phyloP scores from a whole-genome alignment of 352 stramenopile genomes.

The Blastocystis sp. region DNA sequence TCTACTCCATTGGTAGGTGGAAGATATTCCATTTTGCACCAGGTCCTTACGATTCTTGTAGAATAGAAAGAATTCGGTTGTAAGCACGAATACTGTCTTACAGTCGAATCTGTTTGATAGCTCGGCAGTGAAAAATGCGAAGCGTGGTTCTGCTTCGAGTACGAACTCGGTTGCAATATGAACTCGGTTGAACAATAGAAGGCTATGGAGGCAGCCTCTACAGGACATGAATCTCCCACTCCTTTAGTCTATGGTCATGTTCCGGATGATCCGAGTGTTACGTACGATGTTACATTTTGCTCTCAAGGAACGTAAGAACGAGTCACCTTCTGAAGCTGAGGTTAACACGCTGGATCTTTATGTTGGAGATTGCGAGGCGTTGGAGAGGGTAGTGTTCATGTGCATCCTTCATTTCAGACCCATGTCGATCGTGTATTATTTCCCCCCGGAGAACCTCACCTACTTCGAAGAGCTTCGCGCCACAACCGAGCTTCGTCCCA shows the following conservation, averaged over 20 bases:
- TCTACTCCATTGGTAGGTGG: no score
- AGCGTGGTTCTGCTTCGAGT: neutral
- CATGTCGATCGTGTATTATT: constrained; percentile 50
- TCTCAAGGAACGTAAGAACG: neutral
- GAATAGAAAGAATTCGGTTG: neutral
- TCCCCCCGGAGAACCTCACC: neutral
- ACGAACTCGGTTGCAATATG: no score
- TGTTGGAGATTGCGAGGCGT: neutral
- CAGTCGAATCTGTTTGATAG: neutral
- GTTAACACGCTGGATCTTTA: neutral
- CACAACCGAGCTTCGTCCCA: neutral
- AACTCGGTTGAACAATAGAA: no score
- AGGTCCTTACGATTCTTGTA: neutral
- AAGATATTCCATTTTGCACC: no score
- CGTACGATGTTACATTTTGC: constrained; percentile 33
- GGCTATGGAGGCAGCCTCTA: no score
- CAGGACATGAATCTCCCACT: no score
- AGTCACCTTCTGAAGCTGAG: neutral
- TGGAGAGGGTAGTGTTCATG: neutral
- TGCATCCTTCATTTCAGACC: neutral
- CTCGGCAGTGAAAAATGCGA: neutral
- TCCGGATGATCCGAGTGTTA: neutral
- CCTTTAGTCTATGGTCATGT: no score
- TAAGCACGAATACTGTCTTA: neutral
- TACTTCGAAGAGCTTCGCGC: neutral